Percentiles rank a stretch among this genome's conserved stretches.
Conservation (phyloP, 257 asterid genomes). For the Solanum lignicaule region DNA sequence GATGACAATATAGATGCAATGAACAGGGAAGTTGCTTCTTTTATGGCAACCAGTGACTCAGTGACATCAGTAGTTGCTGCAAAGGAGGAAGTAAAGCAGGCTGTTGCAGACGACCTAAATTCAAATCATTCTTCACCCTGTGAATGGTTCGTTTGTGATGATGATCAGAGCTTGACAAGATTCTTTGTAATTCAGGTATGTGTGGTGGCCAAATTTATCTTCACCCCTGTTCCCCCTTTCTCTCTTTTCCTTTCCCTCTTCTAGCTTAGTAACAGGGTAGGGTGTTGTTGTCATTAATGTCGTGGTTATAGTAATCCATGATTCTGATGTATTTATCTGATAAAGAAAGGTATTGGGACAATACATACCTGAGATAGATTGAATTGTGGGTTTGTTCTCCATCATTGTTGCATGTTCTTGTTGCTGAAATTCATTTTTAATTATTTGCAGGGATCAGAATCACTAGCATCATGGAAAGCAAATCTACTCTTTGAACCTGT, state of each 20-base stretch:
- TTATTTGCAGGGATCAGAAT: constrained; percentile 71
- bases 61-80: constrained; percentile 96
- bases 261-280: background rate
- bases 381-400: background rate
- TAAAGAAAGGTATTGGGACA: background rate
- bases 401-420: background rate
- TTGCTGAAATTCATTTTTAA: background rate
- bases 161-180: constrained; percentile 68
- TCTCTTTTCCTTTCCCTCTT: background rate
- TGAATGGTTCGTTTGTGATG: constrained; percentile 92
- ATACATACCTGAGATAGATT: background rate
- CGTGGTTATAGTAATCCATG: background rate
- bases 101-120: constrained; percentile 90
- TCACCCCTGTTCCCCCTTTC: background rate
- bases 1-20: constrained; percentile 11
- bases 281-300: background rate
- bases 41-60: constrained; percentile 81
- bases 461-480: constrained; percentile 95
- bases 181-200: constrained; percentile 84
- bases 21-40: constrained; percentile 51
- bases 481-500: constrained; percentile 89
- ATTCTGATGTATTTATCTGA: background rate
- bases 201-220: background rate
- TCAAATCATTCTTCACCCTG: constrained; percentile 73
- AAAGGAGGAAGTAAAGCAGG: constrained; percentile 93